Evolutionary conservation across 1,284 basidiomycete species (phyloP), one percentile per base, ranked within the genome.

Genomic region (Salmacisia buchloeana): DNA sequence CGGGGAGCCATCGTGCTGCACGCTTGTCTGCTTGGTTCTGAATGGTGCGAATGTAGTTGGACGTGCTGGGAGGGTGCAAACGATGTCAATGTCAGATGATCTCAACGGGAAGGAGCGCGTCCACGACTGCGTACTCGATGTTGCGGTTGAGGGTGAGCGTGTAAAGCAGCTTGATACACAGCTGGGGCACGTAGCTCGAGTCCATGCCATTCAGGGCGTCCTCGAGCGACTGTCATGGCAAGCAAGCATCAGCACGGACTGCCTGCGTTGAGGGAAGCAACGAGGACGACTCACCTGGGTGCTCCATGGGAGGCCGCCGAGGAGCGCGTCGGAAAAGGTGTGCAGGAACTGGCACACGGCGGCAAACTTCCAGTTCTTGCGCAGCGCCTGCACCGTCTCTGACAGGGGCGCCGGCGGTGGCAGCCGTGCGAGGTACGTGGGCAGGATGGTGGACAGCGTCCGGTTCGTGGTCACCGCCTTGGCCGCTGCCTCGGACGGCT

Each of bases 81-180:
- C 3, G 13, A 34, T 29, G 34, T 6, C 7, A 18, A 15, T 12
- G 41, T 34, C 1, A 34, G n/a, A 18, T 18, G n/a, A 12, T 7
- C 18, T 46, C 43, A 21, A 46, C 9, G 58, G 49, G 52, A 29
- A 62, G 43, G 34, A 39, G 36, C 18, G 15, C 13, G 36, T 46
- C 59, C 13, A 77, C n/a, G n/a, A n/a, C n/a, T n/a, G n/a, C 82
- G 70, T 63, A 83, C 82, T 81, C 80, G 65, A 84, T 82, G 60
- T 78, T 78, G 10, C 81, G 73, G 68, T 84, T 82, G 62, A 83
- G 81, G 0, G 83, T 84, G 58, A 84, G 74, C 7, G 81, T 80
- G 65, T 82, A 83, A 39, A 84, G 80, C 23, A 84, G 70, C 49
- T 82, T 81, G 58, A 78, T 77, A 54, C 83, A 70, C 43, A 83